Evolutionary conservation across 164 flowering plant species (phyloP).

Genomic region (Stephania yunnanensis): DNA sequence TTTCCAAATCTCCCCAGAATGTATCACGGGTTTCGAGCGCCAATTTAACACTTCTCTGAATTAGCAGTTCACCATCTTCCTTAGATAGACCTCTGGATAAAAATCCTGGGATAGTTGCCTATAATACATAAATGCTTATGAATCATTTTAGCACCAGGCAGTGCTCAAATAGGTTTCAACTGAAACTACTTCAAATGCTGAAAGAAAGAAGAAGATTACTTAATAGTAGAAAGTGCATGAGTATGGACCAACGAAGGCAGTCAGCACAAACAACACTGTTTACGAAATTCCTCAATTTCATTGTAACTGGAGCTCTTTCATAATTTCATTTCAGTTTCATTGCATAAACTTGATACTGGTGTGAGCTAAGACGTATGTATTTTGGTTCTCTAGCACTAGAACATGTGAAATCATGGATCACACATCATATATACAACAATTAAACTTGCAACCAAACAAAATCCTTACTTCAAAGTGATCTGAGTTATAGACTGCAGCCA

Average conservation of each 20-base stretch:
- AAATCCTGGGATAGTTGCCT: constrained; percentile 92
- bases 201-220: neutral
- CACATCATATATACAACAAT: no score
- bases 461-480: no score
- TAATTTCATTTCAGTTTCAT: neutral
- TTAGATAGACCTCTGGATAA: constrained; percentile 58
- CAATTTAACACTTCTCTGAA: constrained; percentile 58
- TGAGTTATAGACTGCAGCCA: no score
- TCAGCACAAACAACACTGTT: neutral
- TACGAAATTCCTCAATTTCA: neutral
- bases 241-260: neutral
- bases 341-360: neutral
- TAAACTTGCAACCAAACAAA: no score
- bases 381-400: neutral
- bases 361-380: neutral
- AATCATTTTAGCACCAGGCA: neutral
- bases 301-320: neutral
- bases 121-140: neutral
- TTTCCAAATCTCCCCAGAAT: constrained; percentile 46
- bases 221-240: neutral
- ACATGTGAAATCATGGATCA: neutral
- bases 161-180: neutral
- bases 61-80: constrained; percentile 54
- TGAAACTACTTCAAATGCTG: neutral
- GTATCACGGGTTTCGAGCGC: constrained; percentile 77